Base-by-base conservation (phyloP, 305 asterid genomes). In the Plantago lanceolata region DNA sequence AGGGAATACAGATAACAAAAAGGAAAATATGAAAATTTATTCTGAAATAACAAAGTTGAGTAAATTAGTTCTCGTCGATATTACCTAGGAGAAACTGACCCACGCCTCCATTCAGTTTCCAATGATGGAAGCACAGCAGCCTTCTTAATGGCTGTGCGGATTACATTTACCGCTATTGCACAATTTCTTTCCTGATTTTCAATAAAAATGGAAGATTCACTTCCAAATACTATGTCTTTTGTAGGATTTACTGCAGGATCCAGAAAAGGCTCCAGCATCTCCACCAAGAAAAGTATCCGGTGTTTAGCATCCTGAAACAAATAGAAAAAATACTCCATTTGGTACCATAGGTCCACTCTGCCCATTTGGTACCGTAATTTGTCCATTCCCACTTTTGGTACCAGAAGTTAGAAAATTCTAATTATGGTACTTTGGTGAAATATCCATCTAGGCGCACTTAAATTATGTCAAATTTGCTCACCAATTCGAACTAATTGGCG, bases 81-180 rank as follows among this genome's bases (percentile, higher is more conserved):
- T 76, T 86, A 94, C 95, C 97, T 94, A 57, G 99, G 97, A 78
- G 96, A 83, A 78, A 90, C 95, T 35, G 93, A 88, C 49, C 95
- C 95, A 29, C 78, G 82, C 74, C 87, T 80, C 99, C 99, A 94
- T 72, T 90, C 96, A 77, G 95, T 80, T 87, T 94, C 99, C 78
- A 94, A 64, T 15, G 96, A 80, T 14, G 94, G 90, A 79, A 94
- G 99, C 69, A 86, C 89, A 47, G 78, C 72, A 73, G 89, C 72
- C 84, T 85, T 94, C 70, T 74, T 81, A 57, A 85, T 75, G 43
- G 99, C 95, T 19, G 81, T 75, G 52, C 79, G 91, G 61, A 94
- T 90, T 59, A 90, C 83, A 73, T 86, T 82, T 49, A 94, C 68
- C 31, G 97, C 96, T 35, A 79, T 73, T 57, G 84, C 86, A 75